These are phyloP conservation scores for Carex kokanica DNA, from an alignment of 176 grass and related monocot genomes.

Conservation along the genomic window DNA sequence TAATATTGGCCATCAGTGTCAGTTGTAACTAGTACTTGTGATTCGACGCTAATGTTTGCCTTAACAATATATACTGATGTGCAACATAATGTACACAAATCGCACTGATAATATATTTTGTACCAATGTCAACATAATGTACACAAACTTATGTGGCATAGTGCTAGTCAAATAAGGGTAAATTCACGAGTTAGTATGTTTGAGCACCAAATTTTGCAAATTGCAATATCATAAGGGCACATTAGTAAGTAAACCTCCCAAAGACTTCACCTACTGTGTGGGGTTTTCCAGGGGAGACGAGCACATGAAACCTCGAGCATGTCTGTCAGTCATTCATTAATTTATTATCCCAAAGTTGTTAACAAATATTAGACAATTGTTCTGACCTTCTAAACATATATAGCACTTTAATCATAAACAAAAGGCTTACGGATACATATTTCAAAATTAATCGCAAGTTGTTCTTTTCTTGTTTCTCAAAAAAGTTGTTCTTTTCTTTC, in stretches of 20 bases:
- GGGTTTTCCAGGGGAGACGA: neutral
- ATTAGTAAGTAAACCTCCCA: neutral
- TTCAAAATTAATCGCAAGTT: neutral
- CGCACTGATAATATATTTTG: too few relatives aligned
- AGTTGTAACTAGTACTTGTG: too few relatives aligned
- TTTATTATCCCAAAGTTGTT: slow-evolving; percentile 9
- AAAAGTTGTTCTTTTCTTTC: neutral
- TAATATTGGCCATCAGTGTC: too few relatives aligned
- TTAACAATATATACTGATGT: too few relatives aligned
- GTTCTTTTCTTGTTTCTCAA: neutral
- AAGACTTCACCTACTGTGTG: neutral
- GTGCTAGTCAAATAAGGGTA: too few relatives aligned
- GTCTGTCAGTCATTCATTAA: slow-evolving; percentile 14
- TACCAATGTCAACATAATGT: neutral
- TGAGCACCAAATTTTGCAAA: neutral
- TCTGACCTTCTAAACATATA: neutral
- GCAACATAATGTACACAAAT: too few relatives aligned
- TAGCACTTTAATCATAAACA: neutral
- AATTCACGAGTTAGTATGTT: neutral
- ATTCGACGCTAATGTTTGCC: too few relatives aligned
- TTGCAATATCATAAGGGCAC: slow-evolving; percentile 5
- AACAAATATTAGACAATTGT: neutral
- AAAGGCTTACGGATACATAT: neutral
- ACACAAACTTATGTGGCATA: neutral
- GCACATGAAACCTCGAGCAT: slow-evolving; percentile 36